A percentile compares a stretch with the other conserved stretches of the same genome.
Evolutionary conservation across 495 filamentous ascomycete genomes (phyloP).

Genomic region (Mycothermus thermophilus): DNA sequence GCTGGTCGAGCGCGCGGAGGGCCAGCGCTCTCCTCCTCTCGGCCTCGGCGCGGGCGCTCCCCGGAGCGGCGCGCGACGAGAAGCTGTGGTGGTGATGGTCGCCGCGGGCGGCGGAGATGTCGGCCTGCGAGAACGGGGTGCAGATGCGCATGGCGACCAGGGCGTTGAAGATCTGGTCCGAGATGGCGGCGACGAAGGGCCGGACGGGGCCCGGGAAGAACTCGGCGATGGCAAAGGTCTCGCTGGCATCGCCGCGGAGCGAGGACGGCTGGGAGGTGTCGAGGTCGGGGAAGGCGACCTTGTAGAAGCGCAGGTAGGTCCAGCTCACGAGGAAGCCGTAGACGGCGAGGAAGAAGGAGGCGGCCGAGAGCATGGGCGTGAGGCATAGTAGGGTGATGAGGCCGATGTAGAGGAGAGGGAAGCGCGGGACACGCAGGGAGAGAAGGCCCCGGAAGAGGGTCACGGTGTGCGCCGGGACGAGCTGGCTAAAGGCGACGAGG

Average conservation of each 20-base stretch:
- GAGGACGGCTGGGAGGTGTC: constrained; percentile 47
- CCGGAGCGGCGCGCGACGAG: constrained; percentile 44
- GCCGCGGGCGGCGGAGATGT: constrained; percentile 57
- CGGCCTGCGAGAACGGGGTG: constrained; percentile 74
- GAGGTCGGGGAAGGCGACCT: constrained; percentile 49
- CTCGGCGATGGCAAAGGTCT: constrained; percentile 87
- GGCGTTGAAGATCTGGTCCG: constrained; percentile 58
- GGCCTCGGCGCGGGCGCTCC: constrained; percentile 77
- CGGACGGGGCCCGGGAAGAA: constrained; percentile 88
- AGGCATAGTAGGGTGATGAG: constrained; percentile 62
- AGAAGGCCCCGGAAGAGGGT: constrained; percentile 75
- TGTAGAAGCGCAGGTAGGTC: constrained; percentile 95
- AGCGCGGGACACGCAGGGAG: constrained; percentile 78
- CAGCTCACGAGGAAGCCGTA: constrained; percentile 77
- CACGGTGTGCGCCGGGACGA: constrained; percentile 96
- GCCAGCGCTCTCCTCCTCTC: constrained; percentile 81
- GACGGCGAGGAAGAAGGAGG: constrained; percentile 67
- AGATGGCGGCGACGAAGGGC: constrained; percentile 56
- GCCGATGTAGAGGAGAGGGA: constrained; percentile 76
- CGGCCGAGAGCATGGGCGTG: constrained; percentile 69
- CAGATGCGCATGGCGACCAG: constrained; percentile 63
- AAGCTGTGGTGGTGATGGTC: constrained; percentile 22
- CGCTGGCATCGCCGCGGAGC: constrained; percentile 76
- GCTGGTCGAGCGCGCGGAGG: constrained; percentile 80
- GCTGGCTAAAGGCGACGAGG: constrained; percentile 95